Evolutionary conservation across 805 yeast species (phyloP), one percentile per base, ranked within the genome.

Genomic region (Suhomyces sp.): DNA sequence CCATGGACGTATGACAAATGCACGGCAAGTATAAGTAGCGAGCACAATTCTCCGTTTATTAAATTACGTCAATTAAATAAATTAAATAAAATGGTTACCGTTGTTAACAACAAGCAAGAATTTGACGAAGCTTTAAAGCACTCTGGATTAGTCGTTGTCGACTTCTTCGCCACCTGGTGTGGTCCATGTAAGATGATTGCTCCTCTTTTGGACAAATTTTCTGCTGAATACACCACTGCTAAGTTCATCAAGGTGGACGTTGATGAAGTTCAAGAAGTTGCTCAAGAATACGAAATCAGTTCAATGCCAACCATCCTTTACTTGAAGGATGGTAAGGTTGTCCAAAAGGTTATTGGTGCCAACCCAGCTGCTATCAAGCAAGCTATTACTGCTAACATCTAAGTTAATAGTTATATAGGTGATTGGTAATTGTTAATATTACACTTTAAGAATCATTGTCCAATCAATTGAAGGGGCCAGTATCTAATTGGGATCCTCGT

Each of bases 161-260:
- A 94, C 78, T 94, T 93, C 79, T 92, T 83, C 68, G 98, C 98
- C 63, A 84, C 92, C 56, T 94, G 98, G 97, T 93, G 99, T 75
- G 97, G 97, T 62, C 98, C 99, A 56, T 93, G 99, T 81, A 94
- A 93, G 82, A 89, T 89, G 84, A 87, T 94, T 74, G 92, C 97
- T 51, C 99, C 99, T 62, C 77, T 89, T 76, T 76, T 93, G 62
- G 96, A 92, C 67, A 86, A 87, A 71, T 86, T 92, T 66, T 77
- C 91, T 43, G 70, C 72, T 45, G 82, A 85, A 70, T 85, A 85
- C 82, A 57, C 84, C 25, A 72, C 76, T 50, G 89, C 86, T 61
- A 81, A 79, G 61, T 93, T 94, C 81, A 79, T 81, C 82, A 91
- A 93, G 81, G 84, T 94, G 50, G 98, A 93, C 66, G 96, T 92